phyloP scores from a whole-genome alignment of 805 yeast species.

The Maudiozyma turicensis region DNA sequence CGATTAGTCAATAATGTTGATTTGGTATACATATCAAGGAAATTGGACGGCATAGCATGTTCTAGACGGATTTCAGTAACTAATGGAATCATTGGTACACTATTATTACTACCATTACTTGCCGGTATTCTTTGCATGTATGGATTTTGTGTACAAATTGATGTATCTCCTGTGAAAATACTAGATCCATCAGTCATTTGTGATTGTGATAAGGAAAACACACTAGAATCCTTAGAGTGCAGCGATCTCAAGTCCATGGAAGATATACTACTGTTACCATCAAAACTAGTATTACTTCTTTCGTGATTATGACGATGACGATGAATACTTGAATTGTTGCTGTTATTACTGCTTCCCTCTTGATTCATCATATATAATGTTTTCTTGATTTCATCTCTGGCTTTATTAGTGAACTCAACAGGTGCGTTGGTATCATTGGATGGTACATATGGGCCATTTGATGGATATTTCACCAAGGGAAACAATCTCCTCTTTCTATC shows the following conservation, averaged over 20 bases:
- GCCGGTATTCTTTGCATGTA: neutral
- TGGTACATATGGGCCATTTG: too few species aligned
- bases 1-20: conserved; percentile 35
- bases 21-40: conserved; percentile 42
- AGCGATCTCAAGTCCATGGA: neutral
- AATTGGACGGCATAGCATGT: conserved; percentile 39
- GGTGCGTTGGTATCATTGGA: conserved; percentile 13
- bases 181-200: neutral
- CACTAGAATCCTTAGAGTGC: neutral
- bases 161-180: neutral
- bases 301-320: too few species aligned
- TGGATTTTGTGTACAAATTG: neutral
- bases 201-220: neutral
- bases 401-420: conserved; percentile 26
- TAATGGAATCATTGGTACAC: neutral
- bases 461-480: neutral
- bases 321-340: neutral
- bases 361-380: conserved; percentile 7
- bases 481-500: neutral
- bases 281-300: too few species aligned
- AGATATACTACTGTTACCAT: too few species aligned
- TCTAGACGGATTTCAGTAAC: conserved; percentile 24
- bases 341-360: neutral
- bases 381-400: conserved; percentile 26
- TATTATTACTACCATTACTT: neutral